A percentile compares a stretch with the other conserved stretches of the same genome.
Conservation (phyloP, 768 basidiomycete species). For the Suillus sp. region DNA sequence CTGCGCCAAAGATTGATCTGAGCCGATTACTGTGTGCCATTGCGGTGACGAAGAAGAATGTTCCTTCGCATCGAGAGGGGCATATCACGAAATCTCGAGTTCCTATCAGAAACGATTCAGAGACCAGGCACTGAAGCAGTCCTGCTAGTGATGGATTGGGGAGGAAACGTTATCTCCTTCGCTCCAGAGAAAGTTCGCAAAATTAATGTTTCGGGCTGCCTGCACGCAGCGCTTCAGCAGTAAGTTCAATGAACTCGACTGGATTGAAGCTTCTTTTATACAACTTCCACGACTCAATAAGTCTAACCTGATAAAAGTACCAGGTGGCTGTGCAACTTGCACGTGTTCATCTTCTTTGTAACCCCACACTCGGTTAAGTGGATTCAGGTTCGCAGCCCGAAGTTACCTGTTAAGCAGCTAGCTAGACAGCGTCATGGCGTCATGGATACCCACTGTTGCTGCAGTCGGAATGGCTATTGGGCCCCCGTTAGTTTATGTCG, state of each 20-base stretch:
- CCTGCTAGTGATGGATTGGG: neutral
- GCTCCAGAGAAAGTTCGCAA: constrained; percentile 2
- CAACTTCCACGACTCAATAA: constrained; percentile 6
- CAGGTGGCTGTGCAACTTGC: neutral
- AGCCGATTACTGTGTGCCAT: constrained; percentile 1
- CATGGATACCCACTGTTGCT: constrained; percentile 70
- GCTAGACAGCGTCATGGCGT: constrained; percentile 37
- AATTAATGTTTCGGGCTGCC: neutral
- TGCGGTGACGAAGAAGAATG: constrained; percentile 7
- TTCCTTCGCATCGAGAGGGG: neutral
- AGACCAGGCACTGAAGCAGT: neutral
- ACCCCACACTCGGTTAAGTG: constrained; percentile 4
- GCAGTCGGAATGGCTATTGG: constrained; percentile 85
- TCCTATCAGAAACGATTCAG: constrained; percentile 3
- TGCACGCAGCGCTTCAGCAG: constrained; percentile 1
- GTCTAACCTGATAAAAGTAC: constrained; percentile 5
- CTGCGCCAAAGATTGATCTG: constrained; percentile 1
- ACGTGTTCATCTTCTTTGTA: constrained; percentile 1
- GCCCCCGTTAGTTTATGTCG: constrained; percentile 82
- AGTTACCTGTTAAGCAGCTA: neutral
- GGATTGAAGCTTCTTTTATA: neutral
- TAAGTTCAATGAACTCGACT: constrained; percentile 5
- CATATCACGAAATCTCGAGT: neutral
- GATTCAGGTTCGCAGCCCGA: neutral
- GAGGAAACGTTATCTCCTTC: neutral